Conservation (phyloP, 2,329 filamentous ascomycete genomes). For the Plectosphaerella cucumerina region DNA sequence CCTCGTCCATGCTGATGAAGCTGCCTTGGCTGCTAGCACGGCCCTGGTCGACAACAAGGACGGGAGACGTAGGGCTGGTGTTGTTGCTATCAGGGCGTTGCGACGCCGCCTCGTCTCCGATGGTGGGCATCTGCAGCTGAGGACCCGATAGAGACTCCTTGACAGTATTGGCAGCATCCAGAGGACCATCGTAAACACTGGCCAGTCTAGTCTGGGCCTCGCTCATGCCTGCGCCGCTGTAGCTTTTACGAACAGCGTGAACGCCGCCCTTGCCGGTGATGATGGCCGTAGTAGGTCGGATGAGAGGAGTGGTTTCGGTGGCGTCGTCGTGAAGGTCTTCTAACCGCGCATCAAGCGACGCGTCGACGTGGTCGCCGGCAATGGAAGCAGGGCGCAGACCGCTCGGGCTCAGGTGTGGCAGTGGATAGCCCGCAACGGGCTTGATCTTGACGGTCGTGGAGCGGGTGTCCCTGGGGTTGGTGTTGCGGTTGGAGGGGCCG, state of each 20-base stretch:
- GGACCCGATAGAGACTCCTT: neutral
- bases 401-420: constrained; percentile 27
- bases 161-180: neutral
- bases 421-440: constrained; percentile 46
- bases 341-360: neutral
- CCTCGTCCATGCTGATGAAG: constrained; percentile 7
- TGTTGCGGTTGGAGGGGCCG: constrained; percentile 63
- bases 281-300: constrained; percentile 6
- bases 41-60: constrained; percentile 8
- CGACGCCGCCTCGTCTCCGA: constrained; percentile 5
- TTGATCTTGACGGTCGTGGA: constrained; percentile 67
- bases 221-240: constrained; percentile 11
- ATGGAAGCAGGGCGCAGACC: constrained; percentile 18
- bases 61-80: constrained; percentile 5
- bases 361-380: constrained; percentile 7
- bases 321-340: constrained; percentile 6
- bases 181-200: neutral
- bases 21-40: constrained; percentile 8
- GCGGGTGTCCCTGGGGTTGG: constrained; percentile 58
- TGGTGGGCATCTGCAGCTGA: constrained; percentile 4
- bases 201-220: constrained; percentile 10
- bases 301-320: constrained; percentile 12
- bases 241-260: constrained; percentile 12
- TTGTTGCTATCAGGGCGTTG: neutral
- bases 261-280: constrained; percentile 19